These are phyloP conservation scores for Albophoma yamanashiensis DNA, from an alignment of 2,329 filamentous ascomycete genomes.

Conservation along the genomic window DNA sequence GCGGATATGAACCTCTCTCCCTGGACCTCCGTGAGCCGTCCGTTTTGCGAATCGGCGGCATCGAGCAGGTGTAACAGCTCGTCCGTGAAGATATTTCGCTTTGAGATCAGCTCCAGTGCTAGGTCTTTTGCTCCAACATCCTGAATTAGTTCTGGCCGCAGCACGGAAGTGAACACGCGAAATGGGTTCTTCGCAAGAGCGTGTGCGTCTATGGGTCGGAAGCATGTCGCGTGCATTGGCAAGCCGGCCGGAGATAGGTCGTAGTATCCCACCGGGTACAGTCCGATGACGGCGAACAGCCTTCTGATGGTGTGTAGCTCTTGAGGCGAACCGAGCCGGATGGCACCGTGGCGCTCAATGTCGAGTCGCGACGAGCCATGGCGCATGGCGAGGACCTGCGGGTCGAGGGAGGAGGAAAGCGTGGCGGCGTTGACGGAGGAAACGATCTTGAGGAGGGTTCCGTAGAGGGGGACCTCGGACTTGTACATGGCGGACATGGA, in stretches of 20 bases:
- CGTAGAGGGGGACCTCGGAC: slow-evolving; percentile 11
- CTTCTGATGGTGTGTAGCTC: not conserved
- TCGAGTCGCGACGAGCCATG: not conserved
- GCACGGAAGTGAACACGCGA: not conserved
- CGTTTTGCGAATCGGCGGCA: not conserved
- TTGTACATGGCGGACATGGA: slow-evolving; percentile 14
- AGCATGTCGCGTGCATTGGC: not conserved
- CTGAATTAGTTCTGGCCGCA: not conserved
- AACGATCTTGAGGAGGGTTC: slow-evolving; percentile 10
- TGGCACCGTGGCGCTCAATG: not conserved
- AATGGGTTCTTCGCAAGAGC: not conserved
- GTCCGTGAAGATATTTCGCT: not conserved
- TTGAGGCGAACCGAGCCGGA: not conserved
- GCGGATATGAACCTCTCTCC: not conserved
- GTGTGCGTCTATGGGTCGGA: not conserved
- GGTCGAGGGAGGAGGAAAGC: not conserved
- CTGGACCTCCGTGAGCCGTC: not conserved
- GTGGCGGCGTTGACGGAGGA: slow-evolving; percentile 1
- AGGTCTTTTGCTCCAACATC: not conserved
- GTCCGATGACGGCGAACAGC: not conserved
- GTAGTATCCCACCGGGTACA: not conserved
- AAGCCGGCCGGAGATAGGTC: not conserved
- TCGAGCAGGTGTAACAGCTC: not conserved
- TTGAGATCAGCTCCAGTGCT: not conserved
- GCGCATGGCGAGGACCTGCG: not conserved